phyloP scores from a whole-genome alignment of 2,329 filamentous ascomycete genomes.

The Sporothrix globosa region DNA sequence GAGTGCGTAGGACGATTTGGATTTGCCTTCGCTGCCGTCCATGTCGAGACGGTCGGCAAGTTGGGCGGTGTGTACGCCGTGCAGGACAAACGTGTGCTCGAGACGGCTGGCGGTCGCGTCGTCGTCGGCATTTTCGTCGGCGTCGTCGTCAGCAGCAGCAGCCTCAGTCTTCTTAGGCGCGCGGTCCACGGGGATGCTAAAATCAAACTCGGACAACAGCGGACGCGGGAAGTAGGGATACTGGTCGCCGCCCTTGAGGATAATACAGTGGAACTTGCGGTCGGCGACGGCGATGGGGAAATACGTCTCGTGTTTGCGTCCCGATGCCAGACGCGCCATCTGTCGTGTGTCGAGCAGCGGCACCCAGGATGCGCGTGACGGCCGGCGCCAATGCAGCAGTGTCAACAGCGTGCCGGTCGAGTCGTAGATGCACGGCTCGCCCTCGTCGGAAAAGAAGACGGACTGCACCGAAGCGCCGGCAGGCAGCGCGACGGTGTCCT shows the following conservation, averaged over 20 bases:
- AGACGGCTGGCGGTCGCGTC: slow-evolving; percentile 62
- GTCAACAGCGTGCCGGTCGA: slow-evolving; percentile 86
- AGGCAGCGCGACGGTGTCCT: slow-evolving; percentile 85
- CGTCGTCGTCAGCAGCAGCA: slow-evolving; percentile 36
- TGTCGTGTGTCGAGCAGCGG: slow-evolving; percentile 88
- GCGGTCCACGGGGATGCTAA: slow-evolving; percentile 77
- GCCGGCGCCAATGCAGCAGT: slow-evolving; percentile 85
- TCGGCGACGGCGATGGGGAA: slow-evolving; percentile 94
- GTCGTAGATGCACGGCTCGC: slow-evolving; percentile 97
- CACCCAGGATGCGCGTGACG: slow-evolving; percentile 85
- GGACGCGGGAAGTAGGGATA: slow-evolving; percentile 92
- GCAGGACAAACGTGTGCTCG: slow-evolving; percentile 80
- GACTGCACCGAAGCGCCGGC: slow-evolving; percentile 73
- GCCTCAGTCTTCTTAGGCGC: slow-evolving; percentile 36
- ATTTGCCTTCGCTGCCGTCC: slow-evolving; percentile 54
- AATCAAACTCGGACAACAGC: slow-evolving; percentile 89
- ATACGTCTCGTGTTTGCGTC: slow-evolving; percentile 86
- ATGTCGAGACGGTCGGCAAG: slow-evolving; percentile 70
- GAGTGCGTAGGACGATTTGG: slow-evolving; percentile 62
- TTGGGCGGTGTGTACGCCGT: slow-evolving; percentile 71
- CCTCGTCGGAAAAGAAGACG: slow-evolving; percentile 88
- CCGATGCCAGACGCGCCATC: slow-evolving; percentile 77
- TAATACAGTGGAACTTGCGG: slow-evolving; percentile 96
- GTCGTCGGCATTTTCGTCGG: slow-evolving; percentile 43
- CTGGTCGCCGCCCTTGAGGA: slow-evolving; percentile 91